phyloP scores from a whole-genome alignment of 768 basidiomycete genomes.

The Suillus occidentalis region DNA sequence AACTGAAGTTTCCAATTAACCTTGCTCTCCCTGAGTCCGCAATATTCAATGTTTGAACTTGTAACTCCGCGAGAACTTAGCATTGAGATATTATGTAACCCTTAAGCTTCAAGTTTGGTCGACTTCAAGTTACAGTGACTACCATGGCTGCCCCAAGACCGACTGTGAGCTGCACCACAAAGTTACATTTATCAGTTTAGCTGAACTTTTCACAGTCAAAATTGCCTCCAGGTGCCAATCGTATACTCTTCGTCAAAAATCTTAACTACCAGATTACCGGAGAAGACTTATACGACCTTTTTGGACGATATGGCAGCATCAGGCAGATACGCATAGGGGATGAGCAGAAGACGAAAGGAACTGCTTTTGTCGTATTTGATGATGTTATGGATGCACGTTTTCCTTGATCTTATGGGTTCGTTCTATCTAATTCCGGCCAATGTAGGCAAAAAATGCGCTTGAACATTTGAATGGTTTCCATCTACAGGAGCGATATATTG shows the following conservation, averaged over 20 bases:
- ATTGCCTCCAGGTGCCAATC: constrained; percentile 89
- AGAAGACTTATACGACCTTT: constrained; percentile 94
- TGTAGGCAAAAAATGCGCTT: constrained; percentile 91
- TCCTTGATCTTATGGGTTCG: not conserved
- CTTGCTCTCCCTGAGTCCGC: no score
- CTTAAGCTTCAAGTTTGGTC: not conserved
- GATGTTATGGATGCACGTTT: constrained; percentile 89
- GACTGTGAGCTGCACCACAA: constrained; percentile 42
- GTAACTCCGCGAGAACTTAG: not conserved
- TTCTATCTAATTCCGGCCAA: constrained; percentile 17
- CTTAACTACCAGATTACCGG: constrained; percentile 91
- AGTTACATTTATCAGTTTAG: not conserved
- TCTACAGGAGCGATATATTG: constrained; percentile 96
- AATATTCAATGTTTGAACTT: not conserved
- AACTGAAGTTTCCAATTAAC: not conserved
- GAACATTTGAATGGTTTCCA: constrained; percentile 98
- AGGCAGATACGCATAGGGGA: constrained; percentile 94
- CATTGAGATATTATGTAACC: constrained; percentile 4
- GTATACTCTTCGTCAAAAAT: constrained; percentile 92
- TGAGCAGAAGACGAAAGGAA: constrained; percentile 90
- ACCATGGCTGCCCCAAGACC: constrained; percentile 71
- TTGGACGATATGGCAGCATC: constrained; percentile 95
- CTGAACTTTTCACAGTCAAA: constrained; percentile 53
- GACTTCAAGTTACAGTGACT: constrained; percentile 10
- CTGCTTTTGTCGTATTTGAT: constrained; percentile 95